These are phyloP conservation scores for Ramularia endophylla DNA, from an alignment of 2,329 filamentous ascomycete genomes.

Conservation along the genomic window DNA sequence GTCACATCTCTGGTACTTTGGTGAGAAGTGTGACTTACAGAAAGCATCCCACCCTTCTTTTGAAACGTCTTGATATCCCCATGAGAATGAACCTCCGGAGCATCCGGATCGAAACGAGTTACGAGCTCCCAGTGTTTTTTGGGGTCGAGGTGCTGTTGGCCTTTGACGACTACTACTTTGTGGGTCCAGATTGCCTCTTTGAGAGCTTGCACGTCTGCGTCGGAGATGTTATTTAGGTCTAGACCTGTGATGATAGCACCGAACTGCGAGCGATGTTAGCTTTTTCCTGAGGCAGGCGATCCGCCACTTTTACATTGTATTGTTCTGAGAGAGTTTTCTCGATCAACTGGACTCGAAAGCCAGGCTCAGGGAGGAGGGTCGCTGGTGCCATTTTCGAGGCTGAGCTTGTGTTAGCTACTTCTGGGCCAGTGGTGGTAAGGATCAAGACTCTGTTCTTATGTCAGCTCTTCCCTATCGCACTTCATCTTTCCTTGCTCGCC, in stretches of 20 bases:
- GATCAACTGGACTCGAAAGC: no score
- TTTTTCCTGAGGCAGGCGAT: no score
- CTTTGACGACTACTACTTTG: slow-evolving; percentile 41
- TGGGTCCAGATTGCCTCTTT: slow-evolving; percentile 39
- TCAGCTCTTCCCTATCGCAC: no score
- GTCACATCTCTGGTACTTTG: slow-evolving; percentile 54
- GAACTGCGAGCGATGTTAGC: no score
- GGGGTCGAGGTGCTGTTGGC: slow-evolving; percentile 38
- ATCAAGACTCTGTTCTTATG: no score
- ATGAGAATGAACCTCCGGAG: slow-evolving; percentile 39
- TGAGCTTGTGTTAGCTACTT: no score
- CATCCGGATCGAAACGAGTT: slow-evolving; percentile 37
- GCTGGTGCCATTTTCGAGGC: no score
- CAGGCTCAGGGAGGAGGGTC: no score
- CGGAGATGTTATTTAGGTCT: slow-evolving; percentile 36
- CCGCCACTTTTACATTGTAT: no score
- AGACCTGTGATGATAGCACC: slow-evolving; percentile 28
- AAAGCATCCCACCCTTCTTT: slow-evolving; percentile 36
- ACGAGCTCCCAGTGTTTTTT: slow-evolving; percentile 44
- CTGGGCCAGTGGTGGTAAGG: no score
- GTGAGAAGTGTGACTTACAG: slow-evolving; percentile 49
- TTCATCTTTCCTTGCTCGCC: no score
- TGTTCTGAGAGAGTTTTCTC: no score
- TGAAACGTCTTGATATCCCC: slow-evolving; percentile 39
- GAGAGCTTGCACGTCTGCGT: slow-evolving; percentile 34